These are phyloP conservation scores for Capsicum baccatum DNA, from an alignment of 257 asterid species.

Conservation along the genomic window DNA sequence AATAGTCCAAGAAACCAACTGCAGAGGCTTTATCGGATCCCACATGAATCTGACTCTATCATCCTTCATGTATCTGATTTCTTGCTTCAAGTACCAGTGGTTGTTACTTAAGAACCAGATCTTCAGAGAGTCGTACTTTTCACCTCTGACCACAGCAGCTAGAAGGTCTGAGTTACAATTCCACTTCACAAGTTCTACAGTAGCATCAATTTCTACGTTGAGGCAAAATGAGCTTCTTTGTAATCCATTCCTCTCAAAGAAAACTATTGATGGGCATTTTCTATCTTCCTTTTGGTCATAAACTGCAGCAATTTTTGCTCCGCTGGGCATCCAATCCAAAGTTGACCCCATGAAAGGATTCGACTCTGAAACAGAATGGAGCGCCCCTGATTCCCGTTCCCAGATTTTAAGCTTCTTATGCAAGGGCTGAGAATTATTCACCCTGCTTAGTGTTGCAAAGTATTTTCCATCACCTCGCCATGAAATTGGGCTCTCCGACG, in stretches of 20 bases:
- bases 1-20: slow-evolving; percentile 75
- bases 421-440: slow-evolving; percentile 51
- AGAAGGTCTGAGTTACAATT: slow-evolving; percentile 91
- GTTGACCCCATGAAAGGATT: slow-evolving; percentile 74
- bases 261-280: slow-evolving; percentile 67
- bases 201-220: slow-evolving; percentile 55
- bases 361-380: slow-evolving; percentile 82
- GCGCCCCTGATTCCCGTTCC: slow-evolving; percentile 90
- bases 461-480: slow-evolving; percentile 97
- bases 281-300: slow-evolving; percentile 60
- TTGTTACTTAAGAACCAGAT: slow-evolving; percentile 87
- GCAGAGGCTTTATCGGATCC: slow-evolving; percentile 77
- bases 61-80: slow-evolving; percentile 70
- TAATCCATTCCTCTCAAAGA: slow-evolving; percentile 89
- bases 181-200: slow-evolving; percentile 76
- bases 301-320: slow-evolving; percentile 81
- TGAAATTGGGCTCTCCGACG: slow-evolving; percentile 61
- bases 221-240: slow-evolving; percentile 86
- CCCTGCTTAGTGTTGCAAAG: slow-evolving; percentile 75
- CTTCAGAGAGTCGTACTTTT: slow-evolving; percentile 68
- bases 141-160: slow-evolving; percentile 77
- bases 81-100: slow-evolving; percentile 94
- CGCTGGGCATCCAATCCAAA: slow-evolving; percentile 85
- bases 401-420: slow-evolving; percentile 83
- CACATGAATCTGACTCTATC: slow-evolving; percentile 73